A percentile compares a stretch with the other conserved stretches of the same genome.
Evolutionary conservation across 1,284 basidiomycete species (phyloP).

Genomic region (Rhodotorula sp.): DNA sequence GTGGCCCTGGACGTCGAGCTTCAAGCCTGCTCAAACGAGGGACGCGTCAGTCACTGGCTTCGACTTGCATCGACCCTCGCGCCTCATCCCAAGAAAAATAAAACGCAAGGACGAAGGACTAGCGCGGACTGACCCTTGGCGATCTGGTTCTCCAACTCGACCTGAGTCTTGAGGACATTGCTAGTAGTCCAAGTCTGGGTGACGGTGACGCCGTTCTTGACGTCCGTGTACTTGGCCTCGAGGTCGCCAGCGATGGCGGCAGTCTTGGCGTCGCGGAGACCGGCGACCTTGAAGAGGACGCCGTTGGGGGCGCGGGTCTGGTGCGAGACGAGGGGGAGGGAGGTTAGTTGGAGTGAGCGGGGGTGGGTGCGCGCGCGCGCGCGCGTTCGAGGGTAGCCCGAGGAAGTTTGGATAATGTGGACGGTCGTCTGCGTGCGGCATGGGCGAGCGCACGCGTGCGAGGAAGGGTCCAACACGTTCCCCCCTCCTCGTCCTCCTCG

Average conservation of each 20-base stretch:
- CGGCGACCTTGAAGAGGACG: constrained; percentile 62
- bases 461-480: background rate
- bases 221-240: constrained; percentile 79
- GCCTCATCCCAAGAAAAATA: too few relatives aligned
- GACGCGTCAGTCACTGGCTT: background rate
- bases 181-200: constrained; percentile 94
- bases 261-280: constrained; percentile 70
- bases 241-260: constrained; percentile 73
- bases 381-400: too few relatives aligned
- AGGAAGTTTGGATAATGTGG: too few relatives aligned
- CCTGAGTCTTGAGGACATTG: constrained; percentile 76
- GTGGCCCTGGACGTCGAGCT: constrained; percentile 84
- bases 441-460: background rate
- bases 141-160: constrained; percentile 97
- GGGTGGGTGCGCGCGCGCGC: too few relatives aligned
- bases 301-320: constrained; percentile 85
- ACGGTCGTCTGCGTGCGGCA: background rate
- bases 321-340: constrained; percentile 63
- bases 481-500: background rate
- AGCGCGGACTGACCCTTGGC: constrained; percentile 67
- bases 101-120: background rate
- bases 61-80: too few relatives aligned
- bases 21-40: constrained; percentile 60
- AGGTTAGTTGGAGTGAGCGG: background rate
- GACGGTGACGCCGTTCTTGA: constrained; percentile 82